Evolutionary conservation across 2,329 filamentous ascomycete species (phyloP).

Genomic region (Clathrospora elynae): DNA sequence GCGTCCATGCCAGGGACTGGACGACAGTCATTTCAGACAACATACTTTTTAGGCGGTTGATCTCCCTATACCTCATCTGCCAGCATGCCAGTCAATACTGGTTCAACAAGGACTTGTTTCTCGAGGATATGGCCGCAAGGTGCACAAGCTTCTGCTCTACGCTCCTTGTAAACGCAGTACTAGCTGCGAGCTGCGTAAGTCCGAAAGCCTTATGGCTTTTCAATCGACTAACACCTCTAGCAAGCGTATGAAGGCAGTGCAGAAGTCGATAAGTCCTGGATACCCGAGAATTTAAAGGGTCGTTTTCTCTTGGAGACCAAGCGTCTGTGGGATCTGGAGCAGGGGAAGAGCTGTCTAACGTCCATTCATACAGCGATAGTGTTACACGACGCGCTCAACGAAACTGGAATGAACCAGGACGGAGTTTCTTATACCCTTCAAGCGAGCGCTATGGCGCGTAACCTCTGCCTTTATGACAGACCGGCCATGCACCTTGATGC

Average conservation of each 20-base stretch:
- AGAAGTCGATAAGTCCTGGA: slow-evolving; percentile 10
- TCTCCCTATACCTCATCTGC: slow-evolving; percentile 12
- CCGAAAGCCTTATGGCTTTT: neutral
- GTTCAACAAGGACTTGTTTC: slow-evolving; percentile 24
- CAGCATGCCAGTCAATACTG: slow-evolving; percentile 12
- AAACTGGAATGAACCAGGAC: slow-evolving; percentile 9
- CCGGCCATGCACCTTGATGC: neutral
- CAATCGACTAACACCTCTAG: slow-evolving; percentile 5
- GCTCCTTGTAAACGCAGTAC: slow-evolving; percentile 23
- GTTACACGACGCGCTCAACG: slow-evolving; percentile 2
- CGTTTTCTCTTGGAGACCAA: slow-evolving; percentile 18
- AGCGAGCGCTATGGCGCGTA: slow-evolving; percentile 15
- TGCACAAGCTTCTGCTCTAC: slow-evolving; percentile 17
- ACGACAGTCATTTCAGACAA: slow-evolving; percentile 18
- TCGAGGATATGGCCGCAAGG: slow-evolving; percentile 20
- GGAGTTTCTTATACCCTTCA: slow-evolving; percentile 11
- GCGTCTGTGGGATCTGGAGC: slow-evolving; percentile 20
- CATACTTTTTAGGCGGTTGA: slow-evolving; percentile 14
- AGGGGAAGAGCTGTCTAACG: slow-evolving; percentile 9
- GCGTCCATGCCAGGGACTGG: slow-evolving; percentile 14
- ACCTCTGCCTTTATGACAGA: slow-evolving; percentile 12
- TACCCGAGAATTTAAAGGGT: slow-evolving; percentile 14
- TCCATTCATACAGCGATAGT: slow-evolving; percentile 16
- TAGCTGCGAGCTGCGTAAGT: slow-evolving; percentile 21
- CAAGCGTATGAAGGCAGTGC: slow-evolving; percentile 14